A percentile compares a stretch with the other conserved stretches of the same genome.
Evolutionary conservation across 2,329 filamentous ascomycete genomes (phyloP).

Genomic region (Stagonosporopsis vannaccii): DNA sequence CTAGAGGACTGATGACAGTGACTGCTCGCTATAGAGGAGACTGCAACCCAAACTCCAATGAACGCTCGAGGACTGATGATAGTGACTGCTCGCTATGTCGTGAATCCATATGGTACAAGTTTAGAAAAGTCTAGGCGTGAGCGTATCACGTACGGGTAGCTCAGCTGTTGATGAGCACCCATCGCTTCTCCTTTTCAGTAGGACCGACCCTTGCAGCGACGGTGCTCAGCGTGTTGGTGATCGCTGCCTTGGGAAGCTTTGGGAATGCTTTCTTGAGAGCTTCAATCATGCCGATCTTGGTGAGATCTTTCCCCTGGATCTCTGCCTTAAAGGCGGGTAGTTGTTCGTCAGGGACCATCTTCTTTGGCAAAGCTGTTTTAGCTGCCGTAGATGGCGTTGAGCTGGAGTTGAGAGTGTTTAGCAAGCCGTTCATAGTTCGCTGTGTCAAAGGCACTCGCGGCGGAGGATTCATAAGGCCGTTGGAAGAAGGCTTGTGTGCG

Average conservation of each 20-base stretch:
- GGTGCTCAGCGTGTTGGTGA: slow-evolving; percentile 73
- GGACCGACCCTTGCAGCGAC: slow-evolving; percentile 70
- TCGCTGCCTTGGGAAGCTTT: slow-evolving; percentile 71
- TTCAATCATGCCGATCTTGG: slow-evolving; percentile 77
- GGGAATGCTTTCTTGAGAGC: slow-evolving; percentile 78
- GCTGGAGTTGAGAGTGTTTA: slow-evolving; percentile 41
- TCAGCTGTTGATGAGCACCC: slow-evolving; percentile 54
- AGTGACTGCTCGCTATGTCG: neutral
- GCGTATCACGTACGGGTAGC: neutral
- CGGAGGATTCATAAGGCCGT: slow-evolving; percentile 50
- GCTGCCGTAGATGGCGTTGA: slow-evolving; percentile 26
- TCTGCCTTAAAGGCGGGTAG: slow-evolving; percentile 72
- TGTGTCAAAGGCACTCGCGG: slow-evolving; percentile 53
- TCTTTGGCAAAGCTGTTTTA: slow-evolving; percentile 51
- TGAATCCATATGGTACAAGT: neutral
- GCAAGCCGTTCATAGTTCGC: slow-evolving; percentile 44
- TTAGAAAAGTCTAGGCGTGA: neutral
- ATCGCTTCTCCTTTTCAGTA: slow-evolving; percentile 70
- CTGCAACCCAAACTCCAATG: neutral
- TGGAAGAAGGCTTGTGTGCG: slow-evolving; percentile 23
- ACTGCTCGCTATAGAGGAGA: no score
- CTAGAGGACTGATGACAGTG: no score
- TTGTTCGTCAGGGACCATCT: slow-evolving; percentile 65
- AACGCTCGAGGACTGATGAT: neutral
- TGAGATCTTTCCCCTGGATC: slow-evolving; percentile 74